Base-by-base conservation (phyloP, 1,284 basidiomycete species). In the Trichosporon coremiiforme region DNA sequence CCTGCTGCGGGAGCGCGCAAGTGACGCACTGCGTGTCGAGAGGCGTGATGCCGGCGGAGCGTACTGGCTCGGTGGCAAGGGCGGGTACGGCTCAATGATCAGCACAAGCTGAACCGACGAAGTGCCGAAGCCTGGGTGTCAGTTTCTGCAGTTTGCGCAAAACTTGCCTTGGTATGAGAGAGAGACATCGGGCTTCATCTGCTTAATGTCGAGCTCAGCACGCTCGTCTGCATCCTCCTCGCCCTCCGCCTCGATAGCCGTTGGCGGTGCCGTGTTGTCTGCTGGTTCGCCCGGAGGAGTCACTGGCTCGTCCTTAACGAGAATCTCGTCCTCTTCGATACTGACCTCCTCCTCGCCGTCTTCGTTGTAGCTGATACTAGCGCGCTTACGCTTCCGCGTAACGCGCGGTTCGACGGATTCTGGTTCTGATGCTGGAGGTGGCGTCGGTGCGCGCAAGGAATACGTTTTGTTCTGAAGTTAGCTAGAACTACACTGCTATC, bases 31-130 rank as follows among this genome's bases (percentile, higher is more conserved):
- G 10, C 81, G 77, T 5, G 75, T 77, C 2, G 79, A 80, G 5
- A 83, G 77, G 8, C 81, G 79, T 25, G 80, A 80, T 3, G 78
- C 76, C 0, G 81, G 81, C 1, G 81, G 81, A 17, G 81, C 81
- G 70, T 82, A 82, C 62, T 78, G 67, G 12, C 73, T 74, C 2
- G 79, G 68, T 0, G 78, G 75, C 4, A 83, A 75, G 9, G 81
- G 79, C 13, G 81, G 81, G 47, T 78, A 82, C 17, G 81, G 81
- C 65, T 83, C 81, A 47, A 83, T 71, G 64, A 83, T 80, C 15
- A 82, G 73, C n/a, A 83, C 81, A 3, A 83, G 76, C 70, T 83
- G 81, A 1, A 81, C 72, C 0, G 80, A 80, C 0, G 80, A 81
- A 0, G 80, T 82, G 12, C 79, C 79, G 72, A 83, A 83, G 38